phyloP scores from a whole-genome alignment of 2,329 filamentous ascomycete species.

The Fusarium denticulatum region DNA sequence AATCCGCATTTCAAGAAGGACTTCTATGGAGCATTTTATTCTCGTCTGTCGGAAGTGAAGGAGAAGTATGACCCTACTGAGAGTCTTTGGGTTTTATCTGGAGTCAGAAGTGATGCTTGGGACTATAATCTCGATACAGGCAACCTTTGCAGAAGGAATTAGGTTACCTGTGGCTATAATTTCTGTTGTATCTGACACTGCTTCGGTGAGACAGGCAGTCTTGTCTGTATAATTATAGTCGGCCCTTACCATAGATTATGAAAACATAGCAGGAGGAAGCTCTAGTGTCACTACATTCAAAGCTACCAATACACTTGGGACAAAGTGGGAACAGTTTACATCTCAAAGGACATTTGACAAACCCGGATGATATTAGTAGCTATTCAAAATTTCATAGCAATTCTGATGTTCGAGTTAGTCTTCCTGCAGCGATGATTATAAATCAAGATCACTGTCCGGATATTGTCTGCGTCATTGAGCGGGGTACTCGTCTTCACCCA shows the following conservation, averaged over 20 bases:
- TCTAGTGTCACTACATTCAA: not conserved
- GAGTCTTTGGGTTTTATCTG: not conserved
- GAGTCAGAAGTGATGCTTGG: not conserved
- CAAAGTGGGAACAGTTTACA: not conserved
- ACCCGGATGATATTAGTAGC: not conserved
- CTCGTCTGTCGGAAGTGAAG: not conserved
- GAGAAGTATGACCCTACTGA: not conserved
- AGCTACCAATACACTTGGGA: not conserved
- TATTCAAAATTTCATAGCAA: too few species aligned
- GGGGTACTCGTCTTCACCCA: conserved; percentile 16
- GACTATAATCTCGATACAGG: not conserved
- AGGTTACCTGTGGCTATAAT: fast-evolving
- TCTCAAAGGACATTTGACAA: not conserved
- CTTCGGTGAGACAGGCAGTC: fast-evolving
- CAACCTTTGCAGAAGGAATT: not conserved
- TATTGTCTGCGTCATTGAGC: conserved; percentile 30
- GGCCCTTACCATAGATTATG: not conserved
- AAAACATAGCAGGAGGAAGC: not conserved
- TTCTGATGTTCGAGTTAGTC: not conserved
- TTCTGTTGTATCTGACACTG: not conserved
- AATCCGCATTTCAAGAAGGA: not conserved
- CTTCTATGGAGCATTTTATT: not conserved
- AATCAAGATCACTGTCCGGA: not conserved
- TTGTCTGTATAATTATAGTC: not conserved
- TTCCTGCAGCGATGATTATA: conserved; percentile 22